Evolutionary conservation across 192 early-diverging fungal genomes (phyloP).

Genomic region (Coemansia sp.): DNA sequence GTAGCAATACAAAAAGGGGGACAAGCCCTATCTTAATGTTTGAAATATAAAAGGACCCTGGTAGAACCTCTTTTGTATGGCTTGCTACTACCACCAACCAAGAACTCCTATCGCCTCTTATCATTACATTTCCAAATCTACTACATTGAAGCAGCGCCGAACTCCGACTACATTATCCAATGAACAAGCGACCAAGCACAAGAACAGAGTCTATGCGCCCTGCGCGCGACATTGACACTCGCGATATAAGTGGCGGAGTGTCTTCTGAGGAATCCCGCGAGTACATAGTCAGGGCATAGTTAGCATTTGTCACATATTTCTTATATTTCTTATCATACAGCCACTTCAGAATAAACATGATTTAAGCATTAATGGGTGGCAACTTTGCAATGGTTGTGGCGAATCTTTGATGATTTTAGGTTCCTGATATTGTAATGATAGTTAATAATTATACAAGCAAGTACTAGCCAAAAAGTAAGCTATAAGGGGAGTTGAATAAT

Average conservation of each 20-base stretch:
- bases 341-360: not conserved
- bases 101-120: not conserved
- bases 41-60: conserved; percentile 2
- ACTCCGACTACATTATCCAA: conserved; percentile 2
- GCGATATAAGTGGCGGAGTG: conserved; percentile 29
- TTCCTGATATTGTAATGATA: not conserved
- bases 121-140: not conserved
- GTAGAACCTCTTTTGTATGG: not conserved
- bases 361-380: not conserved
- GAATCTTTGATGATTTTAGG: not conserved
- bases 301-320: not conserved
- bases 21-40: too few relatives aligned
- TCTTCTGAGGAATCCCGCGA: conserved; percentile 29
- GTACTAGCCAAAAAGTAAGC: not conserved
- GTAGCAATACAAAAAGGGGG: not conserved
- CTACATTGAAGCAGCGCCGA: not conserved
- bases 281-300: conserved; percentile 16
- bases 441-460: not conserved
- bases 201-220: not conserved
- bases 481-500: not conserved
- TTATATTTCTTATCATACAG: not conserved
- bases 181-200: not conserved
- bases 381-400: not conserved
- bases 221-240: conserved; percentile 36
- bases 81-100: not conserved